phyloP scores from a whole-genome alignment of 192 early-diverging fungal species.

The Coemansia sp. region DNA sequence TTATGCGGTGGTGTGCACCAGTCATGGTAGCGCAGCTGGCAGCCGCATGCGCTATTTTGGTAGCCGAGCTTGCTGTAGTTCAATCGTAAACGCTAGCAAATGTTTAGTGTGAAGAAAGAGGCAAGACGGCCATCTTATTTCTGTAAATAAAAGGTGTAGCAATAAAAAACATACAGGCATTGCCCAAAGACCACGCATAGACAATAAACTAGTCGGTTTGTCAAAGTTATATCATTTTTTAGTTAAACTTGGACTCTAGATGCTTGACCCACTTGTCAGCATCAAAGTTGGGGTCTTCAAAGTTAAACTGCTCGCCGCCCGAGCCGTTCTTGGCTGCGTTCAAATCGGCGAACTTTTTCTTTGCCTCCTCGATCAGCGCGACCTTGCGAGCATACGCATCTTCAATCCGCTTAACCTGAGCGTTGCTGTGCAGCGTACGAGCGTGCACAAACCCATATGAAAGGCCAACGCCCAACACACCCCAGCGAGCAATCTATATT shows the following conservation, averaged over 20 bases:
- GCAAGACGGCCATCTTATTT: background rate
- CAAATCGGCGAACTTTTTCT: constrained; percentile 47
- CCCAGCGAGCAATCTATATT: constrained; percentile 55
- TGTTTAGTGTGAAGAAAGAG: background rate
- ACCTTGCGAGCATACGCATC: constrained; percentile 48
- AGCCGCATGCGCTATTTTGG: constrained; percentile 27
- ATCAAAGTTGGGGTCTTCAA: constrained; percentile 17
- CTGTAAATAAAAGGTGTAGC: constrained; percentile 1
- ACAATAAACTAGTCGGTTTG: background rate
- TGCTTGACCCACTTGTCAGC: constrained; percentile 48
- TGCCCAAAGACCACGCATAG: background rate
- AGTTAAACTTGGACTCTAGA: constrained; percentile 37
- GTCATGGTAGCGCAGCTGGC: constrained; percentile 34
- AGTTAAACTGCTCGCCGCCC: constrained; percentile 36
- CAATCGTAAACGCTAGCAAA: constrained; percentile 7
- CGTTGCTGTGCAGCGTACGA: constrained; percentile 38
- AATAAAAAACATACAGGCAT: background rate
- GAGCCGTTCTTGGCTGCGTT: constrained; percentile 27
- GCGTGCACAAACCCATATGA: constrained; percentile 49
- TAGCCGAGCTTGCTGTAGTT: constrained; percentile 23
- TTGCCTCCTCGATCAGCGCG: constrained; percentile 52
- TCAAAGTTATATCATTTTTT: background rate
- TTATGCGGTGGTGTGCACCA: constrained; percentile 36
- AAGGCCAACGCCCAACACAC: constrained; percentile 39
- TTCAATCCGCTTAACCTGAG: constrained; percentile 34